Percentiles rank a stretch among this genome's conserved stretches.
phyloP scores from a whole-genome alignment of 371 early-diverging fungal genomes.

The Batkoa obscura region DNA sequence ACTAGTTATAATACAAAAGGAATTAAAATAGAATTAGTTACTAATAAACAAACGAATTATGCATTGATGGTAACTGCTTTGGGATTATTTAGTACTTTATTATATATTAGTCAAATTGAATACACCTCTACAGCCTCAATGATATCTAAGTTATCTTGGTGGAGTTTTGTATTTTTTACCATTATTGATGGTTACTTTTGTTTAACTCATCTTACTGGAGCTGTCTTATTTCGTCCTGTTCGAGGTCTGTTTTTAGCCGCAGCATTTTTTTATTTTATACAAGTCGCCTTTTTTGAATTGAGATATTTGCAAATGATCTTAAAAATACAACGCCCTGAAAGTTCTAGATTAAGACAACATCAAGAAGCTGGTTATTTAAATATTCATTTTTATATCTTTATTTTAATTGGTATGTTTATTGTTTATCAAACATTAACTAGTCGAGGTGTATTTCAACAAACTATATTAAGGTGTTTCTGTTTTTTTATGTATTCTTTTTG shows the following conservation, averaged over 20 bases:
- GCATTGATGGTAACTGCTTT: neutral
- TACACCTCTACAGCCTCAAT: neutral
- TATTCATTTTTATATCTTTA: neutral
- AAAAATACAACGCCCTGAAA: neutral
- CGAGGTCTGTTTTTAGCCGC: neutral
- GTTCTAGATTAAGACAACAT: neutral
- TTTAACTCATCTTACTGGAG: neutral
- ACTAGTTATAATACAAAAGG: neutral
- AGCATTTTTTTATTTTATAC: neutral
- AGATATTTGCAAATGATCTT: neutral
- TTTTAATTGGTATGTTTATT: neutral
- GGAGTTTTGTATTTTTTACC: neutral
- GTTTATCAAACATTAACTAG: neutral
- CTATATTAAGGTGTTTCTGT: neutral
- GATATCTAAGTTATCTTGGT: neutral
- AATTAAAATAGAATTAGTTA: neutral
- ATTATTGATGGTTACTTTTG: constrained; percentile 2
- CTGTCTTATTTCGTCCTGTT: neutral
- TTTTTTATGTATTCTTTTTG: neutral
- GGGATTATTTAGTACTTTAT: neutral
- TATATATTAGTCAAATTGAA: neutral
- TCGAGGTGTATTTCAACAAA: neutral
- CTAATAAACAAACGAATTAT: neutral
- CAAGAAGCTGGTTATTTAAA: neutral
- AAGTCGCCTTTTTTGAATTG: neutral